These are phyloP conservation scores for Marsdenia floribunda DNA, from an alignment of 257 asterid species.

Conservation along the genomic window DNA sequence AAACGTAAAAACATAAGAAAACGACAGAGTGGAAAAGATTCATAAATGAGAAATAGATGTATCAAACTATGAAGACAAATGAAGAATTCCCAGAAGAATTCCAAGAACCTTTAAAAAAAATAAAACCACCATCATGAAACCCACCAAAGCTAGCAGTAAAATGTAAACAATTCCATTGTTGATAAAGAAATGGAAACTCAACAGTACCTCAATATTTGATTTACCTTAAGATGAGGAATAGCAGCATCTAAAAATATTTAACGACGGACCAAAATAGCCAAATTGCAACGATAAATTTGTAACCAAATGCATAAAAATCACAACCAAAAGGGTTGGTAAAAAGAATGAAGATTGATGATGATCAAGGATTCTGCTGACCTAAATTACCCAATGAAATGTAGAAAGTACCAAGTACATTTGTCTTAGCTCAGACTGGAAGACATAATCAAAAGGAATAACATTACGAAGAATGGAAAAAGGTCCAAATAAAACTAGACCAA, in stretches of 20 bases:
- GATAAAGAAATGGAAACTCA: too few species aligned
- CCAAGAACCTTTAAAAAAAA: background rate
- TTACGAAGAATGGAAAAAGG: background rate
- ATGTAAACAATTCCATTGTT: too few species aligned
- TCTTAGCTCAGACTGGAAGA: background rate
- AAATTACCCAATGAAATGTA: background rate
- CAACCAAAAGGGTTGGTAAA: background rate
- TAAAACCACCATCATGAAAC: conserved; percentile 4
- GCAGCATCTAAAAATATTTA: too few species aligned
- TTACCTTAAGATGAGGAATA: too few species aligned
- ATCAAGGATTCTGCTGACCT: background rate
- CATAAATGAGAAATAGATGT: background rate
- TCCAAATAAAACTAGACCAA: background rate
- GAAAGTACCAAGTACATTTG: background rate
- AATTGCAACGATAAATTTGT: background rate
- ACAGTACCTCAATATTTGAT: too few species aligned
- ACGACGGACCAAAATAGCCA: background rate
- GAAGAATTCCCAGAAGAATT: background rate
- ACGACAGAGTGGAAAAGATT: background rate
- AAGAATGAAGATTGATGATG: background rate
- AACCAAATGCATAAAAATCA: background rate
- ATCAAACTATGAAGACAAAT: background rate
- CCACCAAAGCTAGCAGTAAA: background rate
- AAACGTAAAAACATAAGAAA: conserved; percentile 10
- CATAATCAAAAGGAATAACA: background rate